phyloP scores from a whole-genome alignment of 495 filamentous ascomycete genomes.

The Daldinia childiae region DNA sequence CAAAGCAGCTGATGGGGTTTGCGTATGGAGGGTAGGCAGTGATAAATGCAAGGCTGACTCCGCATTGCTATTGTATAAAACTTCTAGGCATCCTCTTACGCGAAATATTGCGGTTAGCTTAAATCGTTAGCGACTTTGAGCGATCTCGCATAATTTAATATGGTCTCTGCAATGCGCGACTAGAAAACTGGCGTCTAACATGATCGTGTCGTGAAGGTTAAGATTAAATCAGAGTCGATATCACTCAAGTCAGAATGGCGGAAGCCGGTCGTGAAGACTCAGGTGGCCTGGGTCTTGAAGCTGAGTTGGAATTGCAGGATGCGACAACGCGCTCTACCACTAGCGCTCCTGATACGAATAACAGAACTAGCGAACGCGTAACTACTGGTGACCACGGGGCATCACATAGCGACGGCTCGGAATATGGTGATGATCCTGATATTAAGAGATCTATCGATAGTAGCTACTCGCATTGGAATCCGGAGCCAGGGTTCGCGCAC shows the following conservation, averaged over 20 bases:
- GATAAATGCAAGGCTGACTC: constrained; percentile 13
- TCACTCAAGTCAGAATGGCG: constrained; percentile 6
- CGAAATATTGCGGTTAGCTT: neutral
- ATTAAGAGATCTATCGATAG: constrained; percentile 30
- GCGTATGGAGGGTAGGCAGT: constrained; percentile 12
- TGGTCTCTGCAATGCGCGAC: constrained; percentile 3
- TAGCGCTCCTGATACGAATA: constrained; percentile 15
- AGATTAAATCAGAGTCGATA: neutral
- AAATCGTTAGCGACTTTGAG: neutral
- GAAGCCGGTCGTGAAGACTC: constrained; percentile 17
- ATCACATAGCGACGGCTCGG: constrained; percentile 23
- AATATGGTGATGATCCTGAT: constrained; percentile 20
- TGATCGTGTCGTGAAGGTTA: constrained; percentile 11
- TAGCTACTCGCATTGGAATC: constrained; percentile 37
- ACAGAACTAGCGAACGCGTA: neutral
- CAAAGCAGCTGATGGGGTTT: constrained; percentile 24
- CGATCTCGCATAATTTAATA: neutral
- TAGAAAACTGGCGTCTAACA: constrained; percentile 9
- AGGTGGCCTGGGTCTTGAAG: constrained; percentile 8
- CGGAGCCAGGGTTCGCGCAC: constrained; percentile 53
- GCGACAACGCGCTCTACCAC: constrained; percentile 1
- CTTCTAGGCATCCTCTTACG: neutral
- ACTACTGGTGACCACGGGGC: constrained; percentile 3
- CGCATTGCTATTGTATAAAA: neutral
- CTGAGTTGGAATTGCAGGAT: constrained; percentile 30